Evolutionary conservation across 2,329 filamentous ascomycete genomes (phyloP).

Genomic region (Fusarium aywerte): DNA sequence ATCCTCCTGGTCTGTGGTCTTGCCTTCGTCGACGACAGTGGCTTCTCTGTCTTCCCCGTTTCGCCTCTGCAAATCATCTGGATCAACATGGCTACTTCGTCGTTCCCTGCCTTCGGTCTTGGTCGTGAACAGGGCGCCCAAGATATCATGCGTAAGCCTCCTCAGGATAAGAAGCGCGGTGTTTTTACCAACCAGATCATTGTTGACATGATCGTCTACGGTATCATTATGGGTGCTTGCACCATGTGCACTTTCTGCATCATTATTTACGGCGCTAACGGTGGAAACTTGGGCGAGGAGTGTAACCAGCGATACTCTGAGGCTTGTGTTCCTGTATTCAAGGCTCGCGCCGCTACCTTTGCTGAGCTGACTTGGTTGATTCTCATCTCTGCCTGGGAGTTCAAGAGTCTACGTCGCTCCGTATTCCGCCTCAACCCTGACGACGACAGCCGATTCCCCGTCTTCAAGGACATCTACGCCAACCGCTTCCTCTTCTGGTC

Average conservation of each 20-base stretch:
- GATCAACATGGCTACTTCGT: slow-evolving; percentile 94
- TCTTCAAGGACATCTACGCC: slow-evolving; percentile 72
- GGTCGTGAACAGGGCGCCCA: slow-evolving; percentile 80
- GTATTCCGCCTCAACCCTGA: slow-evolving; percentile 74
- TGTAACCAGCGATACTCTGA: slow-evolving; percentile 71
- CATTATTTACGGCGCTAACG: slow-evolving; percentile 66
- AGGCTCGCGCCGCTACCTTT: slow-evolving; percentile 77
- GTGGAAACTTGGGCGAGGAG: slow-evolving; percentile 65
- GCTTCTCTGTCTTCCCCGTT: slow-evolving; percentile 85
- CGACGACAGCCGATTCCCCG: slow-evolving; percentile 60
- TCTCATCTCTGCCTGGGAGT: slow-evolving; percentile 80
- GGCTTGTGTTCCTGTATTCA: slow-evolving; percentile 70
- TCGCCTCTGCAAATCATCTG: slow-evolving; percentile 88
- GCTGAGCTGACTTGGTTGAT: slow-evolving; percentile 79
- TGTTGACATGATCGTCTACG: slow-evolving; percentile 83
- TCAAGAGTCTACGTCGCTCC: slow-evolving; percentile 76
- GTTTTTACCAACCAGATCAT: slow-evolving; percentile 84
- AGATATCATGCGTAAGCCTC: slow-evolving; percentile 83
- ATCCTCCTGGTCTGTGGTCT: slow-evolving; percentile 83
- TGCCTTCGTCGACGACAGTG: slow-evolving; percentile 77
- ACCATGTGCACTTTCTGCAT: slow-evolving; percentile 74
- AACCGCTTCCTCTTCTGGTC: slow-evolving; percentile 79
- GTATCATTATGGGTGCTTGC: slow-evolving; percentile 78
- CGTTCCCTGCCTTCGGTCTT: slow-evolving; percentile 87
- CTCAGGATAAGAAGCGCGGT: slow-evolving; percentile 73